phyloP scores from a whole-genome alignment of 768 basidiomycete species.

The Termitomyces sp. region DNA sequence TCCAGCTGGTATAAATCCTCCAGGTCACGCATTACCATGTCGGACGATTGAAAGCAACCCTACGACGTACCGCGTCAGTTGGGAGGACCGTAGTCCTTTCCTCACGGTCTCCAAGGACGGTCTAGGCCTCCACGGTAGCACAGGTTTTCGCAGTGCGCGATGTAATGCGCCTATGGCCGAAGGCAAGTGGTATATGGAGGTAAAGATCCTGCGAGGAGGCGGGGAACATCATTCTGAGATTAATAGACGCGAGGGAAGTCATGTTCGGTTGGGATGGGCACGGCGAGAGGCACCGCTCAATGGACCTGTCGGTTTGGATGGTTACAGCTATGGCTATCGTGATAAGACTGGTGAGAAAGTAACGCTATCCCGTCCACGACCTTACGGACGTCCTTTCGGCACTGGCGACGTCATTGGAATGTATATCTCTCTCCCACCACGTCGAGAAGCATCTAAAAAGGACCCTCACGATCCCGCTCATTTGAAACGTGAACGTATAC shows the following conservation, averaged over 20 bases:
- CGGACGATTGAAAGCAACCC: conserved; percentile 82
- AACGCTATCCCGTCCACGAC: conserved; percentile 72
- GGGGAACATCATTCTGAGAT: conserved; percentile 52
- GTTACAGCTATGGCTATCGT: conserved; percentile 87
- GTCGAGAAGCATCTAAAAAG: conserved; percentile 49
- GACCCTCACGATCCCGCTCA: conserved; percentile 81
- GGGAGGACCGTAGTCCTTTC: conserved; percentile 88
- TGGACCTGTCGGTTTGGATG: conserved; percentile 89
- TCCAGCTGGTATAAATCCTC: conserved; percentile 70
- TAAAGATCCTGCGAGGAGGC: conserved; percentile 72
- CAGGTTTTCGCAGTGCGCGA: conserved; percentile 88
- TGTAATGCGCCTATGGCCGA: conserved; percentile 87
- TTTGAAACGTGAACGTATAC: conserved; percentile 83
- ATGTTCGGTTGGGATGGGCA: conserved; percentile 90
- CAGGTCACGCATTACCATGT: conserved; percentile 57
- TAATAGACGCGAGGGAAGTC: conserved; percentile 59
- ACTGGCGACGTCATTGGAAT: conserved; percentile 91
- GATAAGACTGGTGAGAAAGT: conserved; percentile 94
- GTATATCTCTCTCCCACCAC: conserved; percentile 84
- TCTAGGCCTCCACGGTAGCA: conserved; percentile 70
- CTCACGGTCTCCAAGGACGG: conserved; percentile 80
- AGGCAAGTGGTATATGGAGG: conserved; percentile 94
- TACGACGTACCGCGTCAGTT: conserved; percentile 66
- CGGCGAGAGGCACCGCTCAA: conserved; percentile 92
- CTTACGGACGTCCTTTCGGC: conserved; percentile 71